Base-by-base conservation (phyloP, 2,329 filamentous ascomycete species). In the Diplocarpon rosae region DNA sequence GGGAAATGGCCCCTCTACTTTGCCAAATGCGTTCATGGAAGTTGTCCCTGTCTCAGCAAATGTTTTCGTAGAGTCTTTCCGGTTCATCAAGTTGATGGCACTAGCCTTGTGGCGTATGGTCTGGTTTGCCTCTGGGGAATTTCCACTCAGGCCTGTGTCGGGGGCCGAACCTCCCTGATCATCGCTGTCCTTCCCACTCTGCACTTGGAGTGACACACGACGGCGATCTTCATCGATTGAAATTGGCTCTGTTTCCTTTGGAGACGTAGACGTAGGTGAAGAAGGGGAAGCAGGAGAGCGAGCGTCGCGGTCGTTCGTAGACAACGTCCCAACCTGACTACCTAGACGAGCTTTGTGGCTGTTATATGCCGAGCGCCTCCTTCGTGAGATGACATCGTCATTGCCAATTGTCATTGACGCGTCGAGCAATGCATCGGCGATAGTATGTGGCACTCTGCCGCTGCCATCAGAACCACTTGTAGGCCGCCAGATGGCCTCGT, bases 401-500 rank as follows among this genome's bases (percentile, higher is more conserved):
- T 83, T 79, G 57, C 90, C 83, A 50, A 92, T 87, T 0, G 84
- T 88, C 66, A 86, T 89, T 1, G 88, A 93, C 6, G 92, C 92
- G 63, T 96, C 92, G 27, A 94, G 70, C 13, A 96, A 69, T 5
- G 92, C 92, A 64, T 96, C 90, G 3, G 85, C 79, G 53, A 96
- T 92, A 0, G 88, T 94, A 54, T 86, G 84, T 31, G 62, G 63
- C 28, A 46, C 52, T 43, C 61, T 56, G 27, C 59, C 54, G 42
- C 62, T 54, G 47, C 62, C 44, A 43, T 61, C 59, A 10, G 64
- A 51, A 13, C 66, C 63, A 34, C 59, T 53, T 49, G 66, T 56
- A 20, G 57, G 47, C 48, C 60, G 49, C 52, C 59, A 58, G 11
- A 57, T 45, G 1, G 63, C 59, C 37, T 66, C 65, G 16, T 69